A percentile compares a stretch with the other conserved stretches of the same genome.
Conservation (phyloP, 345 rosid genomes). For the Nasturtium officinale region DNA sequence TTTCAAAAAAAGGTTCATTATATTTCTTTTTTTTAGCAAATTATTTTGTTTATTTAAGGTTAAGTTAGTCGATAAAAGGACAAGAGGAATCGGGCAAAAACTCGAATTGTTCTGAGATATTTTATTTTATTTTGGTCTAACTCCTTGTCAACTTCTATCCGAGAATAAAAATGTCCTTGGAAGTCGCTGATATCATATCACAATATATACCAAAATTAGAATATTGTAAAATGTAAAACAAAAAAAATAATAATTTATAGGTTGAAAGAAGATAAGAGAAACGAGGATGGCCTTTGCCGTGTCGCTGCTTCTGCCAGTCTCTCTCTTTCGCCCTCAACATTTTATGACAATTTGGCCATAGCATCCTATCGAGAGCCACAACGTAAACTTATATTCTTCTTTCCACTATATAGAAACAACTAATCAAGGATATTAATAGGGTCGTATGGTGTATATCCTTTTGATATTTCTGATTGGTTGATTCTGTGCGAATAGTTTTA, state of each 20-base stretch:
- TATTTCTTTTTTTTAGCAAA: neutral
- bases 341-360: conserved; percentile 34
- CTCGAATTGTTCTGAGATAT: conserved; percentile 22
- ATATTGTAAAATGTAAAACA: neutral
- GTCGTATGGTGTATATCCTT: conserved; percentile 15
- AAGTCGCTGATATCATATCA: conserved; percentile 15
- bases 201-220: neutral
- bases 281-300: conserved; percentile 34
- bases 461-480: conserved; percentile 31
- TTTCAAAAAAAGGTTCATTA: no score
- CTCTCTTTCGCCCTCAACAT: conserved; percentile 28
- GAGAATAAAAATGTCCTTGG: conserved; percentile 17
- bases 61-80: neutral
- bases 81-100: conserved; percentile 5
- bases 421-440: neutral
- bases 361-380: conserved; percentile 37
- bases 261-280: conserved; percentile 35
- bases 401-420: conserved; percentile 22
- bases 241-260: neutral
- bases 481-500: neutral
- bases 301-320: conserved; percentile 25
- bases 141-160: neutral
- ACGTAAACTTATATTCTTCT: conserved; percentile 19
- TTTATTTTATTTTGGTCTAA: neutral
- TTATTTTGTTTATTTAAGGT: neutral